Percentiles rank a stretch among this genome's conserved stretches.
These are phyloP conservation scores for Hamigera avellanea DNA, from an alignment of 495 filamentous ascomycete genomes.

Conservation along the genomic window DNA sequence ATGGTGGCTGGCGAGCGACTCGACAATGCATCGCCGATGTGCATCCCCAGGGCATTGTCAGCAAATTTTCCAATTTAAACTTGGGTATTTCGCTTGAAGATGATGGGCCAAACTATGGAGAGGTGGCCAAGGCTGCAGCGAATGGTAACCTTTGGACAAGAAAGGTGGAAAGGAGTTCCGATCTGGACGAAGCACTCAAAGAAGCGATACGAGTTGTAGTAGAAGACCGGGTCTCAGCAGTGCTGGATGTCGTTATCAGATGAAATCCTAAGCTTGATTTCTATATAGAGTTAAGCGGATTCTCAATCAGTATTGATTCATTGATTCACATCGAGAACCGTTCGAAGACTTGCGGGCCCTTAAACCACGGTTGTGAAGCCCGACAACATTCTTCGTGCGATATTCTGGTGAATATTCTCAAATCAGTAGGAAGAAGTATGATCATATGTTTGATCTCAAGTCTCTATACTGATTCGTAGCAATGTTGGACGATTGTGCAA, in stretches of 20 bases:
- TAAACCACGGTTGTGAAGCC: too few relatives aligned
- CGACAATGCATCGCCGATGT: conserved; percentile 9
- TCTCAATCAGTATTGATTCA: neutral
- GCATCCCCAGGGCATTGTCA: conserved; percentile 8
- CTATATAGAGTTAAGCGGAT: neutral
- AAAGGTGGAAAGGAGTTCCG: neutral
- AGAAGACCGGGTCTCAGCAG: neutral
- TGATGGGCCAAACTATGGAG: conserved; percentile 12
- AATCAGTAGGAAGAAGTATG: too few relatives aligned
- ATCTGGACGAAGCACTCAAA: neutral
- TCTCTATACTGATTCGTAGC: too few relatives aligned
- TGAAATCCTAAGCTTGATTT: neutral
- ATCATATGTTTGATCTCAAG: too few relatives aligned
- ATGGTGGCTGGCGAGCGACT: conserved; percentile 14
- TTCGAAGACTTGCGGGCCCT: too few relatives aligned
- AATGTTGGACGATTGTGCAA: too few relatives aligned
- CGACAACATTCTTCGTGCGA: too few relatives aligned
- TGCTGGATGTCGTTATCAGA: neutral
- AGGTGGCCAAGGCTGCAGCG: conserved; percentile 10
- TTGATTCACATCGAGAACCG: too few relatives aligned
- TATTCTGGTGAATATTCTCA: too few relatives aligned
- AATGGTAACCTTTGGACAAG: conserved; percentile 12
- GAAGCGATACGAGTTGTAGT: neutral
- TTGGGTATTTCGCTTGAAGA: conserved; percentile 11
- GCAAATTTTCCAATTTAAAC: conserved; percentile 6